These are phyloP conservation scores for Cenchrus americanus DNA, from an alignment of 176 grass and related monocot species.

Conservation along the genomic window DNA sequence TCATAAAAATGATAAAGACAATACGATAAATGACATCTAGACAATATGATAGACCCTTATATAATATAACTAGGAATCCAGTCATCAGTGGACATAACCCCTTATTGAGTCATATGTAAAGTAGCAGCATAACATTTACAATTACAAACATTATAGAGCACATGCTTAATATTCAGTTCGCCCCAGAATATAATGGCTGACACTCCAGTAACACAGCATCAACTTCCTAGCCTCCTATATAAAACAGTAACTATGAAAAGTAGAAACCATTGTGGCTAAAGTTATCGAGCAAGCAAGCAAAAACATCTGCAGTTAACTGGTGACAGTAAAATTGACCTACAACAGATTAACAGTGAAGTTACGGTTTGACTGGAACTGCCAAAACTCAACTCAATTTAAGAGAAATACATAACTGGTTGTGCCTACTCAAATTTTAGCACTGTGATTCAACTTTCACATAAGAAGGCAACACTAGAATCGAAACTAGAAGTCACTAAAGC, in stretches of 20 bases:
- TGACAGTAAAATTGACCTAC: not conserved
- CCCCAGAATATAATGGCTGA: not conserved
- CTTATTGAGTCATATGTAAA: too few relatives aligned
- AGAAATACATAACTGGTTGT: not conserved
- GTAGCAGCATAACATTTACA: too few relatives aligned
- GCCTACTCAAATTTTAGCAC: not conserved
- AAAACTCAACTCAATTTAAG: not conserved
- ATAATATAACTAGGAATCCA: not conserved
- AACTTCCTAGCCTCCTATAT: not conserved
- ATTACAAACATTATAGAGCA: not conserved
- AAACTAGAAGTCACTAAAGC: not conserved
- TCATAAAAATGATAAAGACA: not conserved
- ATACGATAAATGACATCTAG: not conserved
- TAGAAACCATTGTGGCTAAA: slow-evolving; percentile 1
- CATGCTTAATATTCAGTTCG: not conserved
- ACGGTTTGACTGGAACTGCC: not conserved
- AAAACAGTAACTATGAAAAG: not conserved
- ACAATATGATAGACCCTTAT: not conserved
- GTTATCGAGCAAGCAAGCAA: not conserved
- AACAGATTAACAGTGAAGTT: not conserved
- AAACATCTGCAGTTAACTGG: not conserved
- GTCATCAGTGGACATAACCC: not conserved
- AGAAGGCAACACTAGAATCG: not conserved
- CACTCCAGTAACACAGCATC: not conserved
- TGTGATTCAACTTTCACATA: not conserved